Conservation (phyloP, 495 filamentous ascomycete genomes). For the Podospora australis region DNA sequence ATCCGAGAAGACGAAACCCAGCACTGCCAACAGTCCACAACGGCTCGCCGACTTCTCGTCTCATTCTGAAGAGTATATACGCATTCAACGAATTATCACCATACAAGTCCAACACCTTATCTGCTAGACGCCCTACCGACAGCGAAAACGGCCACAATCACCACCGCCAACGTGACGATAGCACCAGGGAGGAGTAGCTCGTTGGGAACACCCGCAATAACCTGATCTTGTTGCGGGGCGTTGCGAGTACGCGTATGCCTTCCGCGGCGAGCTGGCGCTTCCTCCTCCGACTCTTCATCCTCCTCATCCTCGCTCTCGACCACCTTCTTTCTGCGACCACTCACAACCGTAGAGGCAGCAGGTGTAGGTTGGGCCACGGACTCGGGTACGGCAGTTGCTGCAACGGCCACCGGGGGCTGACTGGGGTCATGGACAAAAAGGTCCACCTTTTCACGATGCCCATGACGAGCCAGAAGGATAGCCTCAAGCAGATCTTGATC, state of each 20-base stretch:
- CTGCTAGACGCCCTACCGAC: constrained; percentile 68
- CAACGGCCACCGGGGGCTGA: constrained; percentile 65
- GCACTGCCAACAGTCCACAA: neutral
- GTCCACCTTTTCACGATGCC: constrained; percentile 84
- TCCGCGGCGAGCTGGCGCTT: constrained; percentile 36
- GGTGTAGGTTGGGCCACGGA: constrained; percentile 42
- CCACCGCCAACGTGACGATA: constrained; percentile 87
- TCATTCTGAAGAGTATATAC: neutral
- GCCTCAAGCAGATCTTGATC: constrained; percentile 90
- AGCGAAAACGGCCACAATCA: constrained; percentile 91
- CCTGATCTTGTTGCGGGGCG: constrained; percentile 56
- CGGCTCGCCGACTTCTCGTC: neutral
- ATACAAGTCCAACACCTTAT: constrained; percentile 29
- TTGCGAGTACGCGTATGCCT: constrained; percentile 31
- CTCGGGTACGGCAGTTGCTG: constrained; percentile 59
- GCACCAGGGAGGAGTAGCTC: constrained; percentile 90
- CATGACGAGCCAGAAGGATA: constrained; percentile 70
- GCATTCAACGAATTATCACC: neutral
- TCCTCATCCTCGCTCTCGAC: constrained; percentile 53
- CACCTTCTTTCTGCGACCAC: constrained; percentile 53
- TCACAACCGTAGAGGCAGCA: constrained; percentile 46
- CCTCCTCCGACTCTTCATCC: constrained; percentile 56
- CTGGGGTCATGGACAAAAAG: constrained; percentile 93
- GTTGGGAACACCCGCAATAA: constrained; percentile 90
- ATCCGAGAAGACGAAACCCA: neutral